A percentile compares a stretch with the other conserved stretches of the same genome.
These are phyloP conservation scores for Cyclaneusma minus DNA, from an alignment of 2,329 filamentous ascomycete species.

Conservation along the genomic window DNA sequence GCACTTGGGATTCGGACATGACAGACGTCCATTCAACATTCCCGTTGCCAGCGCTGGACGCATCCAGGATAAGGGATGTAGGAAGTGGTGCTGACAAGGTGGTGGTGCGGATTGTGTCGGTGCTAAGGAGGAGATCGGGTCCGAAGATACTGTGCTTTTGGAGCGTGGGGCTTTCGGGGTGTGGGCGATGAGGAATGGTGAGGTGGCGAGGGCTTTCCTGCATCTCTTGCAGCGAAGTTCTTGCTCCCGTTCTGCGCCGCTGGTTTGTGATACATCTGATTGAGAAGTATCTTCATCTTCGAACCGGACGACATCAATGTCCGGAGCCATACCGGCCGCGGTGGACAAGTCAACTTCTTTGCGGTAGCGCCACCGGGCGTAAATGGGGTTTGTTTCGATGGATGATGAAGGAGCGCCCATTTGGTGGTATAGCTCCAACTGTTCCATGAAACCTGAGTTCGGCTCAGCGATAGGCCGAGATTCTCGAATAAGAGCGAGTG, in stretches of 20 bases:
- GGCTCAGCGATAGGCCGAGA: slow-evolving; percentile 70
- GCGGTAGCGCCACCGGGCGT: slow-evolving; percentile 65
- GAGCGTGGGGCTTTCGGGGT: slow-evolving; percentile 16
- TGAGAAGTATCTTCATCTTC: slow-evolving; percentile 59
- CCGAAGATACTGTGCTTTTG: too few species aligned
- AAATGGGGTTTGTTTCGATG: slow-evolving; percentile 54
- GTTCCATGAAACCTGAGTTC: slow-evolving; percentile 81
- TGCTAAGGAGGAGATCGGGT: slow-evolving; percentile 10
- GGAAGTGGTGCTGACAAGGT: slow-evolving; percentile 69
- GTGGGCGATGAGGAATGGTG: slow-evolving; percentile 42
- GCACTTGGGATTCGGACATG: slow-evolving; percentile 68
- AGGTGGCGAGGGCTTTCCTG: slow-evolving; percentile 51
- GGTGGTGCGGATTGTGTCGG: slow-evolving; percentile 11
- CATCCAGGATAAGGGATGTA: slow-evolving; percentile 96
- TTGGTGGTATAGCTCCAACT: slow-evolving; percentile 72
- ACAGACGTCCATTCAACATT: slow-evolving; percentile 66
- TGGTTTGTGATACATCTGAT: too few species aligned
- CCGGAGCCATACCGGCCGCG: slow-evolving; percentile 64
- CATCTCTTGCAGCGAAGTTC: slow-evolving; percentile 87
- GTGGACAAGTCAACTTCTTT: slow-evolving; percentile 51
- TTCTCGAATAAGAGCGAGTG: slow-evolving; percentile 53
- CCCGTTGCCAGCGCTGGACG: slow-evolving; percentile 65
- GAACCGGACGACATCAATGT: slow-evolving; percentile 66
- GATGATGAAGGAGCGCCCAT: slow-evolving; percentile 63
- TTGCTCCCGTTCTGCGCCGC: slow-evolving; percentile 19